Conservation (phyloP, 345 rosid species). For the Rubroshorea leprosula region DNA sequence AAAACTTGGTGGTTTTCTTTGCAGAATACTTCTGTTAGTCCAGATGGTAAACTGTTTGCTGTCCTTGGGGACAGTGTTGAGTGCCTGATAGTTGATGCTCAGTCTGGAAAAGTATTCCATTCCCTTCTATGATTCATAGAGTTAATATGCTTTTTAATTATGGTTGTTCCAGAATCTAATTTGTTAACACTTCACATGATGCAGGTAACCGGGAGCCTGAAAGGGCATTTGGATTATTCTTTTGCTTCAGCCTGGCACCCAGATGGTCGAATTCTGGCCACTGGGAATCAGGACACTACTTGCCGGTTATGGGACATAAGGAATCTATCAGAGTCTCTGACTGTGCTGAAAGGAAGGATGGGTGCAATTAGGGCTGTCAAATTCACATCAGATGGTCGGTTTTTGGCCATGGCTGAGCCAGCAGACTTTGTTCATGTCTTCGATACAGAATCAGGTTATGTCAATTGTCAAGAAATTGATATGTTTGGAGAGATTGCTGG, state of each 20-base stretch:
- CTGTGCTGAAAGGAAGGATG: constrained; percentile 80
- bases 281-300: constrained; percentile 94
- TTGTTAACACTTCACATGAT: not conserved
- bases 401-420: constrained; percentile 92
- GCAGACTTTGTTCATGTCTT: constrained; percentile 84
- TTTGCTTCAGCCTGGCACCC: constrained; percentile 97
- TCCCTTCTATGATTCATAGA: not conserved
- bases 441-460: constrained; percentile 56
- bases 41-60: constrained; percentile 72
- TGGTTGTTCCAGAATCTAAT: not conserved
- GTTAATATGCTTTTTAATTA: not conserved
- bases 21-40: constrained; percentile 73
- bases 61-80: constrained; percentile 82
- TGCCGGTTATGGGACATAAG: constrained; percentile 93
- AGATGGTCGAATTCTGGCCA: constrained; percentile 70
- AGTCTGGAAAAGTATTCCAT: constrained; percentile 61
- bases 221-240: constrained; percentile 88
- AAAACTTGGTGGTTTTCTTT: not conserved
- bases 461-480: constrained; percentile 76
- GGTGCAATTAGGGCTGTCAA: constrained; percentile 87
- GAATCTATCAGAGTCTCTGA: constrained; percentile 57
- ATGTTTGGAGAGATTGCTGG: constrained; percentile 92
- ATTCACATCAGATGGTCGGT: constrained; percentile 73
- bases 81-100: constrained; percentile 65
- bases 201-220: constrained; percentile 40